phyloP scores from a whole-genome alignment of 805 yeast genomes.

The Wickerhamomyces subpelliculosus region DNA sequence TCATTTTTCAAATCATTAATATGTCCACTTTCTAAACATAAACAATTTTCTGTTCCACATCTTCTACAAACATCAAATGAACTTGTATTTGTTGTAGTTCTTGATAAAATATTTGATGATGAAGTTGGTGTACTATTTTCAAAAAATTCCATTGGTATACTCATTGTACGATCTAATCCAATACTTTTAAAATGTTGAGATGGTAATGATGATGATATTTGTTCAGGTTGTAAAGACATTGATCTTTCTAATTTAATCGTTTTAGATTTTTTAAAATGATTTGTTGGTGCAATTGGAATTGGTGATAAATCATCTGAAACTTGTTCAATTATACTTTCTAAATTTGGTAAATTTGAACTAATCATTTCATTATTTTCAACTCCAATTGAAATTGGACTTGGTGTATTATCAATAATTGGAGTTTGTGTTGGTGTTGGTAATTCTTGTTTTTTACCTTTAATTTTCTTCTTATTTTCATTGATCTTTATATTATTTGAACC shows the following conservation, averaged over 20 bases:
- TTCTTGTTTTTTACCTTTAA: background rate
- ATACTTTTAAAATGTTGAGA: background rate
- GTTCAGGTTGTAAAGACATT: conserved; percentile 8
- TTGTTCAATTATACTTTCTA: conserved; percentile 2
- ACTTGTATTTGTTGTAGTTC: conserved; percentile 5
- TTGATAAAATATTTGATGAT: conserved; percentile 2
- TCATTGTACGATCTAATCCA: conserved; percentile 1
- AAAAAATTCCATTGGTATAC: background rate
- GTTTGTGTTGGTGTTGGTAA: background rate
- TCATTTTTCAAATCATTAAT: background rate
- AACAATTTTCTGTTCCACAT: background rate
- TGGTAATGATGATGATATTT: background rate
- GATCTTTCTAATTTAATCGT: conserved; percentile 12
- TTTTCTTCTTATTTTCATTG: too few relatives aligned
- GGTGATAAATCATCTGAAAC: too few relatives aligned
- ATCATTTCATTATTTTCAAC: background rate
- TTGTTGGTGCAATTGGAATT: background rate
- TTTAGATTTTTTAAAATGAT: conserved; percentile 6
- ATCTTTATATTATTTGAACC: too few relatives aligned
- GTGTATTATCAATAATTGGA: conserved; percentile 1
- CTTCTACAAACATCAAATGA: background rate
- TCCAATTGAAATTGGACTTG: conserved; percentile 18
- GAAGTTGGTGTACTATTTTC: too few relatives aligned
- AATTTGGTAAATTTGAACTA: conserved; percentile 7
- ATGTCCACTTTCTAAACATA: background rate